phyloP scores from a whole-genome alignment of 768 basidiomycete genomes.

The Tricholoma flavovirens region DNA sequence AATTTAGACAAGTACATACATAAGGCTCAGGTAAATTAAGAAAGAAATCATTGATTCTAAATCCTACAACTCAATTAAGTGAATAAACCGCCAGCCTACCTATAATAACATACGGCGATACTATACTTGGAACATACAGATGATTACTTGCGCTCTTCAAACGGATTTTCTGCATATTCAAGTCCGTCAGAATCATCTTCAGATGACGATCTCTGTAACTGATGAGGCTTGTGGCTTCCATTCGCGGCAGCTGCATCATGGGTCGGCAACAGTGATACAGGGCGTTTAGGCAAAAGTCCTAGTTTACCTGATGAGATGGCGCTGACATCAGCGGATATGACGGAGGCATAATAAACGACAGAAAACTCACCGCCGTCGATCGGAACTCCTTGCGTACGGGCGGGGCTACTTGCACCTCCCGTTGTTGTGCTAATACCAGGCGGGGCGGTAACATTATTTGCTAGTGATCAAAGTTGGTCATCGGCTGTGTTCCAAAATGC shows the following conservation, averaged over 20 bases:
- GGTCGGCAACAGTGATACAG: slow-evolving; percentile 52
- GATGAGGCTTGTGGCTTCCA: slow-evolving; percentile 1
- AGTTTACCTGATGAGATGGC: slow-evolving; percentile 43
- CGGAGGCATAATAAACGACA: neutral
- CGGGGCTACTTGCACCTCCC: neutral
- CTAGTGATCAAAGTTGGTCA: neutral
- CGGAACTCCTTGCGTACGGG: slow-evolving; percentile 15
- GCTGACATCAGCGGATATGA: neutral
- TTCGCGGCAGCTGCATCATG: slow-evolving; percentile 14
- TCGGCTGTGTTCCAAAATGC: neutral
- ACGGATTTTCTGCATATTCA: slow-evolving; percentile 73
- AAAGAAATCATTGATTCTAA: neutral
- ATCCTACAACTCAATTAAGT: neutral
- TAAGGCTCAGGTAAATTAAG: neutral
- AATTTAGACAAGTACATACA: neutral
- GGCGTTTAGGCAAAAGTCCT: slow-evolving; percentile 68
- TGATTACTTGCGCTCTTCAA: slow-evolving; percentile 42
- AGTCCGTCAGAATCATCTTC: slow-evolving; percentile 47
- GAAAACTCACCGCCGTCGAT: slow-evolving; percentile 27
- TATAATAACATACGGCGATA: neutral
- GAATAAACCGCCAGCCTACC: neutral
- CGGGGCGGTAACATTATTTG: neutral
- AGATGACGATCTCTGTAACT: slow-evolving; percentile 16
- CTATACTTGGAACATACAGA: too few relatives aligned
- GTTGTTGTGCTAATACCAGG: neutral